Conservation (phyloP, 768 basidiomycete species). For the Boletus patriciae region DNA sequence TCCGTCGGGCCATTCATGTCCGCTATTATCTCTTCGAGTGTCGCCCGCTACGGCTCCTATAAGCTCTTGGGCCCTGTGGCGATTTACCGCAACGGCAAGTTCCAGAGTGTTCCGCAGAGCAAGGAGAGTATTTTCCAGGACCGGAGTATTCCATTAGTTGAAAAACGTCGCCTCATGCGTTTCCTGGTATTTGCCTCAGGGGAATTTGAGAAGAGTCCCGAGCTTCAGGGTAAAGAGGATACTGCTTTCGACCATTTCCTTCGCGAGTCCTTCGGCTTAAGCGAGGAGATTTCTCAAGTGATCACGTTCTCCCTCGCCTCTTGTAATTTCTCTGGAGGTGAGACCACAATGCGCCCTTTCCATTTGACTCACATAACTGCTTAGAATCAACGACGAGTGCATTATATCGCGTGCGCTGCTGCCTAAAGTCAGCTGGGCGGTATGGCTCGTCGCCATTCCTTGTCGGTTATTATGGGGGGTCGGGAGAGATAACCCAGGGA, state of each 20-base stretch:
- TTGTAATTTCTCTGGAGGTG: slow-evolving; percentile 60
- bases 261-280: slow-evolving; percentile 60
- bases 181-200: slow-evolving; percentile 80
- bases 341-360: slow-evolving; percentile 11
- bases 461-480: slow-evolving; percentile 92
- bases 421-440: slow-evolving; percentile 76
- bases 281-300: slow-evolving; percentile 52
- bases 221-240: slow-evolving; percentile 56
- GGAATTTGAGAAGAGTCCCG: slow-evolving; percentile 65
- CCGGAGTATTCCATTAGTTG: slow-evolving; percentile 69
- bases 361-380: slow-evolving; percentile 2
- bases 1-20: slow-evolving; percentile 78
- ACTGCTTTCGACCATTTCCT: slow-evolving; percentile 64
- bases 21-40: slow-evolving; percentile 76
- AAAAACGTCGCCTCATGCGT: slow-evolving; percentile 91
- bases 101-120: slow-evolving; percentile 76
- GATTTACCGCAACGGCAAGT: slow-evolving; percentile 49
- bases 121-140: slow-evolving; percentile 94
- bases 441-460: slow-evolving; percentile 90
- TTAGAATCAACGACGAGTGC: slow-evolving; percentile 68
- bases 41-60: slow-evolving; percentile 90
- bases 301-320: slow-evolving; percentile 81
- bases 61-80: slow-evolving; percentile 73
- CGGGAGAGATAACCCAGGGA: slow-evolving; percentile 90
- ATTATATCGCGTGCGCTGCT: slow-evolving; percentile 67